A percentile compares a stretch with the other conserved stretches of the same genome.
Conservation (phyloP, 345 rosid species). For the Salix caprea region DNA sequence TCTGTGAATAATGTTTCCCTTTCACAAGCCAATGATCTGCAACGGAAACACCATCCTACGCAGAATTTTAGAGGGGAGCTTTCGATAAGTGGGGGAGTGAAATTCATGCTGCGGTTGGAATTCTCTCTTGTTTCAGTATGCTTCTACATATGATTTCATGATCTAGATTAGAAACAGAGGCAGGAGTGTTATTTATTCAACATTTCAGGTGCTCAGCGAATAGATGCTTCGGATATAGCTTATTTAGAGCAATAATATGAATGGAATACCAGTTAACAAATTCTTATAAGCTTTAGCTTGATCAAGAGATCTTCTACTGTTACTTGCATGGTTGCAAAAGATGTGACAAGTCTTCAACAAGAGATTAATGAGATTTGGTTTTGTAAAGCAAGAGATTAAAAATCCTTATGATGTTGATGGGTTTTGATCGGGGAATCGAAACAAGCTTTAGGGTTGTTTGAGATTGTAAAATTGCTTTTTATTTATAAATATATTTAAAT, state of each 20-base stretch:
- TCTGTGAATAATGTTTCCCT: conserved; percentile 79
- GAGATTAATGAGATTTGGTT: too few species aligned
- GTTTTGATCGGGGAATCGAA: too few species aligned
- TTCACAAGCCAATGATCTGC: conserved; percentile 74
- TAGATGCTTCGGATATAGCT: too few species aligned
- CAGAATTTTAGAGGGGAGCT: neutral
- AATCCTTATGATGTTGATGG: too few species aligned
- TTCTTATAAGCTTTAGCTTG: conserved; percentile 31
- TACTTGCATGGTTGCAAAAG: too few species aligned
- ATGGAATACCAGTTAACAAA: neutral
- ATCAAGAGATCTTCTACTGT: too few species aligned
- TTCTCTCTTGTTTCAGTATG: neutral
- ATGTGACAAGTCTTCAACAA: too few species aligned
- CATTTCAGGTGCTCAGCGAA: neutral
- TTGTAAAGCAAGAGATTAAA: too few species aligned
- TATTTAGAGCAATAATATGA: neutral
- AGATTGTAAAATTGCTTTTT: too few species aligned
- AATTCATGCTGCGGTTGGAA: neutral
- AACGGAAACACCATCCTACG: conserved; percentile 65
- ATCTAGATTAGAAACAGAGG: neutral
- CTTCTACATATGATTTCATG: neutral
- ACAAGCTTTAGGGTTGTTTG: too few species aligned
- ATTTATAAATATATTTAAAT: too few species aligned
- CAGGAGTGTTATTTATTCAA: neutral
- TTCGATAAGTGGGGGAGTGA: neutral